Evolutionary conservation across 2,329 filamentous ascomycete species (phyloP).

Genomic region (Ceratocystis alfenasii): DNA sequence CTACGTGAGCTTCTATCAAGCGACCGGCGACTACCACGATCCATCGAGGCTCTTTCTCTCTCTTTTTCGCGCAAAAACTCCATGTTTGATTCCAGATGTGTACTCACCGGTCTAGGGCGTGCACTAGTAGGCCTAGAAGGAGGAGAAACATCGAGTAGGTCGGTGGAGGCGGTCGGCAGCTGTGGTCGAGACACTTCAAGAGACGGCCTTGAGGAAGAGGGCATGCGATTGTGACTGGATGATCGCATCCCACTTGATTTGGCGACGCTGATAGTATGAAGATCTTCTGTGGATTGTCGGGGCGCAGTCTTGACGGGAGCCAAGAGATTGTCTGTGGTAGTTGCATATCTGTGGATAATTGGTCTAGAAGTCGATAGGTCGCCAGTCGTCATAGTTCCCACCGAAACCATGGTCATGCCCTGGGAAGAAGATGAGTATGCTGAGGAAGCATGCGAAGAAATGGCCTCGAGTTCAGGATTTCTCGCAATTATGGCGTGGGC

Average conservation of each 20-base stretch:
- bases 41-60: conserved; percentile 25
- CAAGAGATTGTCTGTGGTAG: not conserved
- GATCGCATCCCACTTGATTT: conserved; percentile 14
- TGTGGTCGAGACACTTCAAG: conserved; percentile 58
- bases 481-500: conserved; percentile 53
- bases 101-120: conserved; percentile 64
- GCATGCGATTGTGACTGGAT: conserved; percentile 28
- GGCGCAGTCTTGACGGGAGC: conserved; percentile 25
- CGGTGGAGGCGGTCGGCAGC: conserved; percentile 29
- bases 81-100: conserved; percentile 69
- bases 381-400: conserved; percentile 64
- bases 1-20: conserved; percentile 20
- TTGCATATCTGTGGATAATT: conserved; percentile 32
- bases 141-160: conserved; percentile 43
- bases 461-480: conserved; percentile 49
- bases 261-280: conserved; percentile 11
- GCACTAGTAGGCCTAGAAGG: conserved; percentile 31
- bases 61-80: conserved; percentile 75
- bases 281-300: conserved; percentile 15
- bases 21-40: conserved; percentile 17
- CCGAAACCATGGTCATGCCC: conserved; percentile 34
- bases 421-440: conserved; percentile 28
- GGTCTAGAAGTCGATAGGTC: conserved; percentile 21
- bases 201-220: conserved; percentile 51
- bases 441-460: conserved; percentile 33